Conservation (phyloP, 495 filamentous ascomycete genomes). For the Penicillium alfredii region DNA sequence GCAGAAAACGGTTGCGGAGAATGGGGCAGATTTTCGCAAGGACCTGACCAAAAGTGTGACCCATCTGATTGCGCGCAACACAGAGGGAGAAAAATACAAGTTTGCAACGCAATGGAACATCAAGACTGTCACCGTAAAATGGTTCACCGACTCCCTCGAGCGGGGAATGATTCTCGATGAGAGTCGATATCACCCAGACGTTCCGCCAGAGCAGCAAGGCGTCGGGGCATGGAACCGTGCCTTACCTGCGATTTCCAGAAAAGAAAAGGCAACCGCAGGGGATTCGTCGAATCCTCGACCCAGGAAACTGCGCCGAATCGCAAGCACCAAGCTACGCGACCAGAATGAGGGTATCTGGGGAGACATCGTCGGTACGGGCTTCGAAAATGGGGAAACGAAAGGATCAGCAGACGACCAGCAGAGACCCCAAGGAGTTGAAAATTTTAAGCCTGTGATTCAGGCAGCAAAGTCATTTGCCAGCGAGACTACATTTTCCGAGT, state of each 20-base stretch:
- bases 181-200: constrained; percentile 64
- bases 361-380: constrained; percentile 64
- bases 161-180: constrained; percentile 94
- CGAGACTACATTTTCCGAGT: constrained; percentile 30
- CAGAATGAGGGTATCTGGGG: constrained; percentile 83
- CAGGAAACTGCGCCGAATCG: constrained; percentile 70
- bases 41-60: constrained; percentile 79
- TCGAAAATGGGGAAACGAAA: constrained; percentile 24
- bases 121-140: constrained; percentile 71
- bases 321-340: constrained; percentile 69
- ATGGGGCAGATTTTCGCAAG: constrained; percentile 77
- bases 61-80: constrained; percentile 73
- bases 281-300: constrained; percentile 30
- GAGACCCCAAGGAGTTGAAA: constrained; percentile 14
- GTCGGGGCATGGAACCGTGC: constrained; percentile 67
- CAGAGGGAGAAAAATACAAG: constrained; percentile 81
- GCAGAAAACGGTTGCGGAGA: constrained; percentile 52
- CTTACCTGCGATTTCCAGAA: constrained; percentile 29
- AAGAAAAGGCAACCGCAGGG: constrained; percentile 11
- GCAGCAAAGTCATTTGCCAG: constrained; percentile 39
- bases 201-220: constrained; percentile 66
- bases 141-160: constrained; percentile 78
- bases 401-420: constrained; percentile 29
- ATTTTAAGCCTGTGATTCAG: constrained; percentile 23
- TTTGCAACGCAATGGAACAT: constrained; percentile 76